phyloP scores from a whole-genome alignment of 495 filamentous ascomycete genomes.

The Annulohypoxylon moriforme region DNA sequence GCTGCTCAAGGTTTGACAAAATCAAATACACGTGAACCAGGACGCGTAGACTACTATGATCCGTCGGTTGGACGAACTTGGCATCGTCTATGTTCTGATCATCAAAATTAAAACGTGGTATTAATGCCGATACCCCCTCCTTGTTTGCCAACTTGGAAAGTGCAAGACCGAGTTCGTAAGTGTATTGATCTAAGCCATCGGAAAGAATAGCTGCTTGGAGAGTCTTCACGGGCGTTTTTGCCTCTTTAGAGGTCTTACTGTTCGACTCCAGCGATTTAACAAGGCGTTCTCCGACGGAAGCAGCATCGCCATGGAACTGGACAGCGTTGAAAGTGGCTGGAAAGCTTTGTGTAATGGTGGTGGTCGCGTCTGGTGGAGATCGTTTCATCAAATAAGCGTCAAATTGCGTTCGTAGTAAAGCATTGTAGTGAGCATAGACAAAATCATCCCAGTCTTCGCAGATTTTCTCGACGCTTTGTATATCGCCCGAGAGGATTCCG shows the following conservation, averaged over 20 bases:
- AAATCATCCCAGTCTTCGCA: conserved; percentile 89
- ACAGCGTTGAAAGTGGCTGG: conserved; percentile 65
- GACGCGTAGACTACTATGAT: conserved; percentile 69
- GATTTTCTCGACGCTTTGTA: conserved; percentile 77
- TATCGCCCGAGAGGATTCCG: conserved; percentile 84
- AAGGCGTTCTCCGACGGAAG: conserved; percentile 61
- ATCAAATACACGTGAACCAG: conserved; percentile 69
- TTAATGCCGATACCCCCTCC: conserved; percentile 59
- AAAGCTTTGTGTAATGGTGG: conserved; percentile 55
- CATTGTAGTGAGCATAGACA: conserved; percentile 90
- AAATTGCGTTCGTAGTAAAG: conserved; percentile 76
- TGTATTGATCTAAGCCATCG: conserved; percentile 65
- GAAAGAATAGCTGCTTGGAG: conserved; percentile 74
- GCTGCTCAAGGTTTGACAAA: conserved; percentile 60
- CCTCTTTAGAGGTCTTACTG: conserved; percentile 59
- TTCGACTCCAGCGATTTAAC: conserved; percentile 63
- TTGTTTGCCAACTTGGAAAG: conserved; percentile 66
- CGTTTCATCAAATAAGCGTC: conserved; percentile 67
- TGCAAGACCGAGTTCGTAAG: conserved; percentile 67
- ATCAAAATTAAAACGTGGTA: conserved; percentile 50
- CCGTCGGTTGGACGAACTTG: conserved; percentile 61
- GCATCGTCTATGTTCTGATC: conserved; percentile 50
- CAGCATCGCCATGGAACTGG: conserved; percentile 63
- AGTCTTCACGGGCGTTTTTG: conserved; percentile 67
- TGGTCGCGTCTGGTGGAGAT: conserved; percentile 55